Evolutionary conservation across 2,329 filamentous ascomycete species (phyloP), one percentile per base, ranked within the genome.

Genomic region (Cordyceps farinosa): DNA sequence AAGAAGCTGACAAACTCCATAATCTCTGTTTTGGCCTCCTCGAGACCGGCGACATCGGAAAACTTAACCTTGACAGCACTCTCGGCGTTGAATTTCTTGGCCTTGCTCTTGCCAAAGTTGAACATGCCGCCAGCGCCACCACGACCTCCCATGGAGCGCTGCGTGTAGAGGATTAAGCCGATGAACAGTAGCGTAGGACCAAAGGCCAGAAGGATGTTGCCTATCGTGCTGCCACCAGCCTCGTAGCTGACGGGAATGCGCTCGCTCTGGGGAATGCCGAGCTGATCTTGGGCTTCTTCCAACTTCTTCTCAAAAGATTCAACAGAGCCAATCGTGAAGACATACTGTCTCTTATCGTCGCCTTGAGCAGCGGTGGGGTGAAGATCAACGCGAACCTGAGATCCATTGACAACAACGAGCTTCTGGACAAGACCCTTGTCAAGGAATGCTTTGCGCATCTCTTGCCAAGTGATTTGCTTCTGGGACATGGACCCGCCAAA

Each of bases 1-100:
- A 99, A 79, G 82, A 99, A 99, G 74, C 90, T 93, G 69, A 99
- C 95, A 71, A 99, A 99, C 77, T 99, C 95, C 92, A 98, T 97
- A 69, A 99, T 99, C 78, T 99, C 95, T 63, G 88, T 82, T 83
- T 99, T 99, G 63, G 95, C 95, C 78, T 99, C 95, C 74, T 99
- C 95, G 88, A 98, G 94, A 69, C 95, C 95, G 48, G 95, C 95
- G 50, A 99, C 95, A 74, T 99, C 95, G 53, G 91, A 82, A 75
- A 99, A 99, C 77, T 97, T 98, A 76, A 96, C 93, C 79, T 96
- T 97, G 80, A 99, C 86, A 63, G 95, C 91, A 11, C 91, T 91
- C 80, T 99, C 95, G 69, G 97, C 93, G 76, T 97, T 99, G 82
- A 98, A 99, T 71, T 91, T 90, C 82, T 97, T 98, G 32, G 95